Conservation (phyloP, 805 yeast genomes). For the Zygosaccharomyces lentus region DNA sequence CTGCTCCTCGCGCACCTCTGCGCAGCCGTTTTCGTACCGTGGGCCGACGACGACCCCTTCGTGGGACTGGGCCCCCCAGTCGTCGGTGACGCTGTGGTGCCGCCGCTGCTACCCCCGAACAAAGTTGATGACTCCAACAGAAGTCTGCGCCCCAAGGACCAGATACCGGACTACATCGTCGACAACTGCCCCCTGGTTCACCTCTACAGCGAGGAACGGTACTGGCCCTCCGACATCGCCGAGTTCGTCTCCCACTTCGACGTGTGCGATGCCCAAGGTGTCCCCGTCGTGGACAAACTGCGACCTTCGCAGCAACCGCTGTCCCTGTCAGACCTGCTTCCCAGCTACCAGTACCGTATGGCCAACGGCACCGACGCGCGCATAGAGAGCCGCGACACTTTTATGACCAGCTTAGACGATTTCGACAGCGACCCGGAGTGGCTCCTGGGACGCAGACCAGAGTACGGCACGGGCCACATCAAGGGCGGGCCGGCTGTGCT, state of each 20-base stretch:
- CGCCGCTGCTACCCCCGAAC: constrained; percentile 30
- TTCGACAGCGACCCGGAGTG: constrained; percentile 74
- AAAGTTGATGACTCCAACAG: constrained; percentile 27
- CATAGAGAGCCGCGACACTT: constrained; percentile 40
- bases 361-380: constrained; percentile 11
- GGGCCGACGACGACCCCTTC: constrained; percentile 23
- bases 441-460: constrained; percentile 80
- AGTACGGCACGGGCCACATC: constrained; percentile 64
- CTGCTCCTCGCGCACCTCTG: background rate
- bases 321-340: constrained; percentile 27
- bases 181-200: constrained; percentile 76
- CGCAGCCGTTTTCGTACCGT: constrained; percentile 14
- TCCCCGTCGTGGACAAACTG: constrained; percentile 31
- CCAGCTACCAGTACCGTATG: constrained; percentile 12
- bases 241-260: constrained; percentile 66
- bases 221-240: constrained; percentile 76
- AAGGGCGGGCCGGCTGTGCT: constrained; percentile 74
- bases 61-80: constrained; percentile 5
- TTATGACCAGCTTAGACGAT: constrained; percentile 62
- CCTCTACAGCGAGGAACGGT: constrained; percentile 82
- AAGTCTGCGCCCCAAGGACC: constrained; percentile 28
- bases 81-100: constrained; percentile 6
- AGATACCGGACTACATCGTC: constrained; percentile 58
- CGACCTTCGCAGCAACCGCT: constrained; percentile 19
- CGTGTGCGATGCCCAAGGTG: constrained; percentile 49